These are phyloP conservation scores for Claviceps digitariae DNA, from an alignment of 2,329 filamentous ascomycete species.

Conservation along the genomic window DNA sequence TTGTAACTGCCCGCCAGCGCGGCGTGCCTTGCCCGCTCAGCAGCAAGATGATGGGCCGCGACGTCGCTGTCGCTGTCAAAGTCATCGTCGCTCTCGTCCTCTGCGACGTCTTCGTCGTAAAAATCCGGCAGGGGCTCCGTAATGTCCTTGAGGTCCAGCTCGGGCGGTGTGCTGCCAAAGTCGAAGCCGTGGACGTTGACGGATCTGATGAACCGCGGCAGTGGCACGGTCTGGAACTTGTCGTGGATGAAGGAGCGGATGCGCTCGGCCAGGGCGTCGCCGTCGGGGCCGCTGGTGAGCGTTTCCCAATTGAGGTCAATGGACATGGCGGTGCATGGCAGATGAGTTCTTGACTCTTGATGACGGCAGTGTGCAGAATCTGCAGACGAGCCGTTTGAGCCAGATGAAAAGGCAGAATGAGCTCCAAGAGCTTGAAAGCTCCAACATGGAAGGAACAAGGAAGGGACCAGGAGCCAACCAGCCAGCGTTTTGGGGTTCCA, in stretches of 20 bases:
- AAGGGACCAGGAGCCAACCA: no score
- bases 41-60: constrained; percentile 18
- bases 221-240: constrained; percentile 81
- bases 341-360: no score
- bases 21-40: constrained; percentile 3
- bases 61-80: constrained; percentile 16
- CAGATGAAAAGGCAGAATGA: no score
- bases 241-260: constrained; percentile 92
- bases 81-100: constrained; percentile 22
- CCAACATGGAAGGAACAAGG: no score
- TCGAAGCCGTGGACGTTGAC: constrained; percentile 91
- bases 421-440: no score
- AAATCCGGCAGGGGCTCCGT: constrained; percentile 93
- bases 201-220: constrained; percentile 93
- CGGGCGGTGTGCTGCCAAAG: constrained; percentile 71
- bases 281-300: constrained; percentile 79
- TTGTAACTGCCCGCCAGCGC: background rate
- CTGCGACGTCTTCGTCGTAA: constrained; percentile 67
- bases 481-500: no score
- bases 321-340: constrained; percentile 50
- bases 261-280: constrained; percentile 65
- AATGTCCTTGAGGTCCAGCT: constrained; percentile 89
- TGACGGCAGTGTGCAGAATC: no score
- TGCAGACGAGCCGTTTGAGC: no score
- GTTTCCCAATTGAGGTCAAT: constrained; percentile 96